Base-by-base conservation (phyloP, 2,329 filamentous ascomycete genomes). In the Neonectria faginata region DNA sequence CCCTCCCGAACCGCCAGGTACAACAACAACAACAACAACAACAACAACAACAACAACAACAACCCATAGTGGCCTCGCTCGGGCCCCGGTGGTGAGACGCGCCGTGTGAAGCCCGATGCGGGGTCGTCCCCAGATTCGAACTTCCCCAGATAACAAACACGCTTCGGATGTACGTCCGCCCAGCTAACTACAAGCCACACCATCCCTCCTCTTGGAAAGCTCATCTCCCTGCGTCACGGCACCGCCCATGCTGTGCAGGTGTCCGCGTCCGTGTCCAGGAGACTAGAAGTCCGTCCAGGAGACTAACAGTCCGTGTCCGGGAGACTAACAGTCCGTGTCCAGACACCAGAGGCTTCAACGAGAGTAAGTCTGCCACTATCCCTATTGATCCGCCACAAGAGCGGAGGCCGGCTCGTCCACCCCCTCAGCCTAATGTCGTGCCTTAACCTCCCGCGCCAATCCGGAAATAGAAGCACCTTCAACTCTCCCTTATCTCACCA, bases 111-210 rank as follows among this genome's bases (percentile, higher is more conserved):
- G 22, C 45, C 14, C 55, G 20, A 42, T 63, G 60, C 60, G 55
- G 60, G 60, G 60, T 59, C 42, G n/a, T 29, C 60, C 60, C 60
- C 60, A 54, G 60, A 59, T 55, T 58, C 14, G 54, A 39, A 44
- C 60, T 57, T 63, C 60, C 55, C 60, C 60, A 62, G 60, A 57
- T 61, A 55, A 45, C 45, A 33, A 41, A 22, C 31, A 22, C 31
- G 14, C 20, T 11, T 39, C 20, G 39, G 47, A 22, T 39, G 41
- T 56, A 47, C 53, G 41, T 50, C 47, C 39, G 39, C 48, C 33
- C 48, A 48, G 22, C 50, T 39, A 56, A 39, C 41, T 54, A 16
- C 42, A 54, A 52, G 54, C 48, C 55, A 62, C 60, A 39, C 42
- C 54, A 45, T 51, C 41, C 54, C 54, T 47, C n/a, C 42, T 14